A percentile compares a stretch with the other conserved stretches of the same genome.
phyloP scores from a whole-genome alignment of 73 alveolate species.

The Paraurostyla sp. region DNA sequence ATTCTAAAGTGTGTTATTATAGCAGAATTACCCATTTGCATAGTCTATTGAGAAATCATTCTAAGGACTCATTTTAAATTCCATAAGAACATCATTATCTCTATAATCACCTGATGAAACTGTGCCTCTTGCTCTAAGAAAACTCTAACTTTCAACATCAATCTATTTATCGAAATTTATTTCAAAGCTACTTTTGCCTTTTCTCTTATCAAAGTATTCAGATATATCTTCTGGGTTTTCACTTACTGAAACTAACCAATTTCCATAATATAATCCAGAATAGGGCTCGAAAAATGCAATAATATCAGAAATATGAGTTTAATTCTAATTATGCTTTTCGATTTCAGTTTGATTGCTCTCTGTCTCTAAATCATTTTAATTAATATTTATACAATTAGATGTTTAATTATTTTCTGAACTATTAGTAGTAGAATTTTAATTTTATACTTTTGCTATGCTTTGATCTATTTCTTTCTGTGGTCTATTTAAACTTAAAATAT shows the following conservation, averaged over 20 bases:
- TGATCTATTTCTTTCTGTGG: too few relatives aligned
- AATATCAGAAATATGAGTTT: too few relatives aligned
- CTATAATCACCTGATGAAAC: background rate
- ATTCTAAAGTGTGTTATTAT: too few relatives aligned
- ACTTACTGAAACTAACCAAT: background rate
- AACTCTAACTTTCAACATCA: background rate
- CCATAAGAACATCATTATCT: background rate
- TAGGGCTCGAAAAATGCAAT: too few relatives aligned
- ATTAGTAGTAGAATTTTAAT: too few relatives aligned
- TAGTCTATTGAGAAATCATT: background rate
- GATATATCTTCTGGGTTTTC: background rate
- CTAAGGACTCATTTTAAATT: background rate
- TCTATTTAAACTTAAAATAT: too few relatives aligned
- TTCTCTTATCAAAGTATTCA: background rate
- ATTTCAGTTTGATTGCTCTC: too few relatives aligned
- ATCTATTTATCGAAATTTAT: background rate
- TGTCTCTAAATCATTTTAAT: too few relatives aligned
- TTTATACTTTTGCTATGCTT: too few relatives aligned
- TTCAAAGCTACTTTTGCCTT: background rate
- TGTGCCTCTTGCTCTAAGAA: background rate
- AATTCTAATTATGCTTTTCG: too few relatives aligned
- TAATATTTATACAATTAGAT: too few relatives aligned
- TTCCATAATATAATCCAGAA: constrained; percentile 25
- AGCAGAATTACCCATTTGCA: background rate
- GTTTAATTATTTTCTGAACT: too few relatives aligned